These are phyloP conservation scores for Lolium perenne DNA, from an alignment of 176 grass and related monocot genomes.

Conservation along the genomic window DNA sequence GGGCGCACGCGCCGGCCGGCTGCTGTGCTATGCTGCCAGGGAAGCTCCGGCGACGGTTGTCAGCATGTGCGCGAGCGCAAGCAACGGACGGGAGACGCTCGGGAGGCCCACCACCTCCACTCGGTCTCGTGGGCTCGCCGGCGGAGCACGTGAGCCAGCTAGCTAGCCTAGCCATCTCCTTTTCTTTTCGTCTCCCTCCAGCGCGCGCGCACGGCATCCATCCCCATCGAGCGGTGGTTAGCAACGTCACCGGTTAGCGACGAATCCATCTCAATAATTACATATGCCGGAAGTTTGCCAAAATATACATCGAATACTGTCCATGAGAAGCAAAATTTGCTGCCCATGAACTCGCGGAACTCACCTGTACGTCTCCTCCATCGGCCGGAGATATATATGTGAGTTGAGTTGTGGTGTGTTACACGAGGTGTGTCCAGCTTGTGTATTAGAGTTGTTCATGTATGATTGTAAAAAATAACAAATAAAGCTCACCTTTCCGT, in stretches of 20 bases:
- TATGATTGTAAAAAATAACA: too few species aligned
- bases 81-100: background rate
- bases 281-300: too few species aligned
- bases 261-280: background rate
- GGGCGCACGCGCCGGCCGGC: background rate
- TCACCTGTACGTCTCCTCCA: too few species aligned
- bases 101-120: constrained; percentile 35
- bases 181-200: background rate
- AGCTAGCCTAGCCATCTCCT: constrained; percentile 1
- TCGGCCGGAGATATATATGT: too few species aligned
- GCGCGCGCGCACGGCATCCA: background rate
- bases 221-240: background rate
- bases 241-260: constrained; percentile 1
- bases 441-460: too few species aligned
- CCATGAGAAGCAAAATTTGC: too few species aligned
- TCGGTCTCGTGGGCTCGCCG: constrained; percentile 31
- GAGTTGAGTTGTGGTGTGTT: too few species aligned
- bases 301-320: too few species aligned
- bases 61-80: constrained; percentile 18
- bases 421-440: too few species aligned
- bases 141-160: constrained; percentile 48
- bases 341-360: too few species aligned
- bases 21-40: background rate
- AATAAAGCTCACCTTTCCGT: too few species aligned
- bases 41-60: constrained; percentile 27